These are phyloP conservation scores for Fraxinus baroniana DNA, from an alignment of 305 asterid species.

Conservation along the genomic window DNA sequence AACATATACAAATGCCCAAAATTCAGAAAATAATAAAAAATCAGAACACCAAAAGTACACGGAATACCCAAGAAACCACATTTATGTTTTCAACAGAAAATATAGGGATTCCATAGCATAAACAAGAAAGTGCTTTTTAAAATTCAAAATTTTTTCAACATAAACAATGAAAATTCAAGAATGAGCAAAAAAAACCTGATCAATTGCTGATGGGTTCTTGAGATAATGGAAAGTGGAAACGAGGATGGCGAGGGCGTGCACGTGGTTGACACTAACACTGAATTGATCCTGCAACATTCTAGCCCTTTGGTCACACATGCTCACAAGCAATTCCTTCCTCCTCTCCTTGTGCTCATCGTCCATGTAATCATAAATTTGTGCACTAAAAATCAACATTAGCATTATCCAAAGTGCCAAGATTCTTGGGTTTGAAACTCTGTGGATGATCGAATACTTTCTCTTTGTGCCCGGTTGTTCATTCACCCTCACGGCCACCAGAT, in stretches of 20 bases:
- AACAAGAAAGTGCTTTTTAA: background rate
- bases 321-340: conserved; percentile 71
- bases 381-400: conserved; percentile 28
- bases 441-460: conserved; percentile 41
- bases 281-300: conserved; percentile 96
- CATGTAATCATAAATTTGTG: conserved; percentile 32
- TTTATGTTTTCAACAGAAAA: background rate
- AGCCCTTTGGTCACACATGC: conserved; percentile 94
- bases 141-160: conserved; percentile 11
- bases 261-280: conserved; percentile 88
- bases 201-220: conserved; percentile 89
- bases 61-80: background rate
- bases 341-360: conserved; percentile 53
- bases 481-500: conserved; percentile 56
- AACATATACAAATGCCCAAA: conserved; percentile 3
- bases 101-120: background rate
- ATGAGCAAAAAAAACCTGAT: conserved; percentile 58
- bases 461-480: conserved; percentile 50
- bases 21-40: conserved; percentile 4
- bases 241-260: conserved; percentile 88
- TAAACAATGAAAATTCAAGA: background rate
- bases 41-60: background rate
- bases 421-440: conserved; percentile 34
- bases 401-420: conserved; percentile 49
- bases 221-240: conserved; percentile 83